These are phyloP conservation scores for Theileria annulata DNA, from an alignment of 169 alveolate genomes.

Conservation along the genomic window DNA sequence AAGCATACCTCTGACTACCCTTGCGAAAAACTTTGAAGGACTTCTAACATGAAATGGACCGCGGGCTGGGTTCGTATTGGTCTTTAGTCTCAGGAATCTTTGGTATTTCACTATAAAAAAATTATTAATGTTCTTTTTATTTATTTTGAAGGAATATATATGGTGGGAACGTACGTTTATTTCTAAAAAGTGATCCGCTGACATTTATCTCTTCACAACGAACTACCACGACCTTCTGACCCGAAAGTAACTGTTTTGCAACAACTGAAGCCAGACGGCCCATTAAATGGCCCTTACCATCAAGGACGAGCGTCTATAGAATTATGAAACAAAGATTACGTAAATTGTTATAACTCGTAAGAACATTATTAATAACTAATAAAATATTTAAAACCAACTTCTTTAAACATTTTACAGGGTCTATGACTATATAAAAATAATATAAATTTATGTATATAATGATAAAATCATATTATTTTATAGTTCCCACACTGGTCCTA, in stretches of 20 bases:
- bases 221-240: constrained; percentile 95
- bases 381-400: constrained; percentile 33
- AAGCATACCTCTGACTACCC: constrained; percentile 98
- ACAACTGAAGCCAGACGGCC: constrained; percentile 99
- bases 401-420: constrained; percentile 58
- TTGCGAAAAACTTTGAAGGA: constrained; percentile 97
- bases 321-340: background rate
- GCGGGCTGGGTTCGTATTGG: constrained; percentile 94
- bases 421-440: constrained; percentile 14
- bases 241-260: constrained; percentile 97
- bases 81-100: constrained; percentile 91
- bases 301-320: constrained; percentile 82
- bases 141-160: background rate
- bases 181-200: constrained; percentile 95
- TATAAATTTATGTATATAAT: background rate
- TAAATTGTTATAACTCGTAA: too few species aligned
- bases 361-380: background rate
- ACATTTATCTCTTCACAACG: constrained; percentile 95
- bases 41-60: constrained; percentile 97
- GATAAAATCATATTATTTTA: background rate
- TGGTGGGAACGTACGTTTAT: constrained; percentile 72
- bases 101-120: constrained; percentile 86
- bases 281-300: constrained; percentile 96
- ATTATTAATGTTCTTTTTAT: background rate
- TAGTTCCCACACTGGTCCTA: constrained; percentile 38